Base-by-base conservation (phyloP, 768 basidiomycete genomes). In the Serendipita indica region DNA sequence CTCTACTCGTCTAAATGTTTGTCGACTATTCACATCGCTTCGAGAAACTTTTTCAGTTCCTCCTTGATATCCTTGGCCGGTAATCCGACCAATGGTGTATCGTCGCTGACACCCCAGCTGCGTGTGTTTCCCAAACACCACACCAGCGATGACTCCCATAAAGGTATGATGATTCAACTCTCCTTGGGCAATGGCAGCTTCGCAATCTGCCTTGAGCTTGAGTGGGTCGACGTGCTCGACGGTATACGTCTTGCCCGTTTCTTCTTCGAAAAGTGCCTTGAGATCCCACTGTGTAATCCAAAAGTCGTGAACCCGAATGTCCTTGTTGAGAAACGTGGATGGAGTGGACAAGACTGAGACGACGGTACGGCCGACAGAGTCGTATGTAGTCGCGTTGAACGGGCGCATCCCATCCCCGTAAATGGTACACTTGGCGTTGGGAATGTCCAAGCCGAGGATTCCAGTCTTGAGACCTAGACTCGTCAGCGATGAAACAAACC, bases 371-470 rank as follows among this genome's bases (percentile, higher is more conserved):
- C 34, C 57, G 22, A 22, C n/a, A n/a, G 35, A 39, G 25, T 12
- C 34, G 34, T 25, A 3, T n/a, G 33, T 58, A 10, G n/a, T 22
- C 7, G 18, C 4, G 18, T 39, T 39, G 57, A 35, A 22, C 16
- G 3, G 2, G 35, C 27, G 25, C 12, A 22, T 20, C 3, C 57
- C 57, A n/a, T 37, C 57, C 22, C 33, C 39, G 16, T 41, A 39
- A 27, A 58, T 58, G 20, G 22, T 25, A 13, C 34, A 33, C 7
- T 27, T 43, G 20, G 22, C 22, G 13, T 30, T 41, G 25, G 27
- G 20, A n/a, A 58, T 25, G 25, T 58, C 57, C 22, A 58, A 41
- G 7, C 39, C 39, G 13, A 58, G 13, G 39, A 58, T 39, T 4
- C 39, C 35, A 27, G 12, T 37, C 16, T 13, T 43, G 14, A 58